Evolutionary conservation across 768 basidiomycete genomes (phyloP), one percentile per base, ranked within the genome.

Genomic region (Termitomyces sp.): DNA sequence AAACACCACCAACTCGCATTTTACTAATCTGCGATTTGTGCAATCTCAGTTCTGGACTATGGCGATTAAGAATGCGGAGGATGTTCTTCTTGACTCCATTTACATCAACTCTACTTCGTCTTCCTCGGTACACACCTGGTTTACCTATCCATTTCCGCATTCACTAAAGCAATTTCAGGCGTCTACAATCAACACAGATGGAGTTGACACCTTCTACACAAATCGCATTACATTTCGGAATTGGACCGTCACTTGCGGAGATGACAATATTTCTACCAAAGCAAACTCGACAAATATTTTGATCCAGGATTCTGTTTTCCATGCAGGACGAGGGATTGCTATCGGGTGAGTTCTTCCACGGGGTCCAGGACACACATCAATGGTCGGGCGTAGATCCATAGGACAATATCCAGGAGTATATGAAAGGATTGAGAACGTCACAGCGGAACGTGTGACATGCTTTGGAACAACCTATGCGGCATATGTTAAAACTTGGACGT

Each of bases 21-120:
- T 74, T 51, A 60, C 63, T n/a, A 71, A 72, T 22, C 59, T 74
- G 40, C 67, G 70, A 47, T 70, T 76, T 46, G 66, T 75, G 26
- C 74, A 75, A 53, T 72, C 71, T 19, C 73, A 74, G 54, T 72
- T 74, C 58, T 76, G 74, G 74, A 73, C 74, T 2, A 73, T 71
- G 63, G 64, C 71, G 21, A 59, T 74, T 30, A 68, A 65, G 34
- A 54, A 64, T 24, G 70, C 72, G 19, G 64, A 69, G 49, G 67
- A 72, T 49, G 64, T 76, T 34, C 58, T 72, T 24, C 61, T 74
- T 56, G 67, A 71, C 47, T 66, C 70, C 38, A 72, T 74, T 21
- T 75, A 73, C 49, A 65, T 76, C 57, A 76, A 73, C 51, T 71
- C 69, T 14, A 74, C 72, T 1, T 69, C 69, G 9, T 69, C 68